phyloP scores from a whole-genome alignment of 768 basidiomycete species.

The Russula sp. region DNA sequence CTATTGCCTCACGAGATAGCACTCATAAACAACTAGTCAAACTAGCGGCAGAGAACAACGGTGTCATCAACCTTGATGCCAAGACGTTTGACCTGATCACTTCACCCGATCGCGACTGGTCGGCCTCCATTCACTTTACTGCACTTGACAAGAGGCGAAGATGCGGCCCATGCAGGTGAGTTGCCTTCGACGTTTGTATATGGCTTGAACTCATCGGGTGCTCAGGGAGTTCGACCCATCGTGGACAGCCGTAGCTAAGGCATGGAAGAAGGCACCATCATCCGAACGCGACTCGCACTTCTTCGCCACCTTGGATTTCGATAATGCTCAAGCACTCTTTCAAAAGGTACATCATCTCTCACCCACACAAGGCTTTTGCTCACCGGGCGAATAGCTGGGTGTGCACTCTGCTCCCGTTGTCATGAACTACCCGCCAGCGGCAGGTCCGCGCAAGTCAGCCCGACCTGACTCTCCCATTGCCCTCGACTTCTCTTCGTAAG shows the following conservation, averaged over 20 bases:
- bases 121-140: constrained; percentile 82
- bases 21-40: constrained; percentile 54
- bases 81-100: constrained; percentile 73
- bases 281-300: constrained; percentile 75
- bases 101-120: constrained; percentile 74
- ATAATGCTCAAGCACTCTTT: constrained; percentile 68
- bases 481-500: constrained; percentile 77
- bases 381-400: constrained; percentile 52
- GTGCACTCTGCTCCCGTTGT: constrained; percentile 82
- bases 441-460: constrained; percentile 62
- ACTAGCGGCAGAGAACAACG: constrained; percentile 66
- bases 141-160: constrained; percentile 75
- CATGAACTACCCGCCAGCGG: constrained; percentile 62
- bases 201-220: background rate
- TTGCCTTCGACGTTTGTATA: background rate
- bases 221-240: constrained; percentile 79
- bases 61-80: constrained; percentile 76
- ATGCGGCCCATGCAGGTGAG: constrained; percentile 91
- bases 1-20: constrained; percentile 28
- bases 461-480: constrained; percentile 49
- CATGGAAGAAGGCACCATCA: constrained; percentile 64
- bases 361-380: background rate
- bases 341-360: constrained; percentile 51
- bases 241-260: constrained; percentile 73
- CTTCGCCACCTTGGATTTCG: constrained; percentile 90